phyloP scores from a whole-genome alignment of 139 green algal species.

The Dunaliella sp. region DNA sequence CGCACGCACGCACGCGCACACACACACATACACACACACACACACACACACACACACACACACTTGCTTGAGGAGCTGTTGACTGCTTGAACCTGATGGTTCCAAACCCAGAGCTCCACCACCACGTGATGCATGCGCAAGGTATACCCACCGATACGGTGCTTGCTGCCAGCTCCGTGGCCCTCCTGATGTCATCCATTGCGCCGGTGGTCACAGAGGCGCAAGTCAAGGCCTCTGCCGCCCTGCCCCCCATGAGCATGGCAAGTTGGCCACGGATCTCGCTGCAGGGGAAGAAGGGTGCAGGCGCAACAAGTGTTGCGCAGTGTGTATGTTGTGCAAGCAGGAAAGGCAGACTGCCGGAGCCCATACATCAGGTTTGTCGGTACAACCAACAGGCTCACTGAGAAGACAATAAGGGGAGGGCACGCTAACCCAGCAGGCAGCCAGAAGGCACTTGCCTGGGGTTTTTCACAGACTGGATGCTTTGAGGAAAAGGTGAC shows the following conservation, averaged over 20 bases:
- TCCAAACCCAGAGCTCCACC: neutral
- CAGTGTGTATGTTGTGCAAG: no score
- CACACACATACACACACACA: neutral
- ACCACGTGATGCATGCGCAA: neutral
- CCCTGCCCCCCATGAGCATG: constrained; percentile 86
- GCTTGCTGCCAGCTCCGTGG: constrained; percentile 80
- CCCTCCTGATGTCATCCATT: constrained; percentile 85
- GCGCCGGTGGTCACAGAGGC: constrained; percentile 53
- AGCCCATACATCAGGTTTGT: no score
- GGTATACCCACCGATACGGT: constrained; percentile 35
- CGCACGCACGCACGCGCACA: neutral
- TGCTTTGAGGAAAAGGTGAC: no score
- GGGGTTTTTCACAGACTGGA: no score
- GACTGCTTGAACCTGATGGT: no score
- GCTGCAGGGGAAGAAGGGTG: no score
- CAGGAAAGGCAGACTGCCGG: no score
- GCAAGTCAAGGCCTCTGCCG: constrained; percentile 82
- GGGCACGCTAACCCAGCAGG: no score
- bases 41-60: neutral
- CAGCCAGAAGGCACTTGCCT: no score
- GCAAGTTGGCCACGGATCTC: constrained; percentile 86
- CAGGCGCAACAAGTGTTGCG: no score
- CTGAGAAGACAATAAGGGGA: no score
- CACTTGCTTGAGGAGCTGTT: neutral
- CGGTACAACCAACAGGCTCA: no score